Percentiles rank a stretch among this genome's conserved stretches.
phyloP scores from a whole-genome alignment of 176 grass and related monocot genomes.

The Miscanthus lutarioriparius region DNA sequence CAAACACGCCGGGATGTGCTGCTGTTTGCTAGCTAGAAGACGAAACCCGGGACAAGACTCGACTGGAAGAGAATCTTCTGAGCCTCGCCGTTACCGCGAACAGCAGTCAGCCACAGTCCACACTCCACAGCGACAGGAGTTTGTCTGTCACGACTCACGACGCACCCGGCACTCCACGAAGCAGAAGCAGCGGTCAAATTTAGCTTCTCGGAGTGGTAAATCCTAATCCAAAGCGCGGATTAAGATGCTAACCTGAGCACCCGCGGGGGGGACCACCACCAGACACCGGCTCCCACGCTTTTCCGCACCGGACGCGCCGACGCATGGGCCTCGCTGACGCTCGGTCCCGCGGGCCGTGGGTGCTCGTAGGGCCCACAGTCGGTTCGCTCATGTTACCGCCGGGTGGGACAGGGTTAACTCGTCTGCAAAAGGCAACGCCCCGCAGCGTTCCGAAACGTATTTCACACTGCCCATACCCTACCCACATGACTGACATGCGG shows the following conservation, averaged over 20 bases:
- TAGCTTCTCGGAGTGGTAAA: background rate
- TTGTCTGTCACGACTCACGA: no score
- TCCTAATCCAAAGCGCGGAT: background rate
- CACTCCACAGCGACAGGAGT: background rate
- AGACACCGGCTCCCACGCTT: background rate
- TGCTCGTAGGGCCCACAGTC: background rate
- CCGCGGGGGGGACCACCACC: background rate
- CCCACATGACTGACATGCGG: background rate
- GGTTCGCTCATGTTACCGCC: background rate
- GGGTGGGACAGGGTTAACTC: background rate
- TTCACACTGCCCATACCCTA: background rate
- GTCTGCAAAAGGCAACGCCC: background rate
- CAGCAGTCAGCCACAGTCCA: background rate
- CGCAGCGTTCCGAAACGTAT: background rate
- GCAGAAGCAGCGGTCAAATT: background rate
- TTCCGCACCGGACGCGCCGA: background rate
- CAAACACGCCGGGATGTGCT: background rate
- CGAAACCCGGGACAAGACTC: background rate
- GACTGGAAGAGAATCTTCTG: background rate
- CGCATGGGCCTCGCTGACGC: conserved; percentile 1
- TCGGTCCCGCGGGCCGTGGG: background rate
- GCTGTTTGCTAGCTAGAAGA: background rate
- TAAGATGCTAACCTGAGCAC: conserved; percentile 7
- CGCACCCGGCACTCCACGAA: no score
- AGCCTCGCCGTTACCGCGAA: background rate